Evolutionary conservation across 1,284 basidiomycete species (phyloP).

Genomic region (Ceratobasidium sp.): DNA sequence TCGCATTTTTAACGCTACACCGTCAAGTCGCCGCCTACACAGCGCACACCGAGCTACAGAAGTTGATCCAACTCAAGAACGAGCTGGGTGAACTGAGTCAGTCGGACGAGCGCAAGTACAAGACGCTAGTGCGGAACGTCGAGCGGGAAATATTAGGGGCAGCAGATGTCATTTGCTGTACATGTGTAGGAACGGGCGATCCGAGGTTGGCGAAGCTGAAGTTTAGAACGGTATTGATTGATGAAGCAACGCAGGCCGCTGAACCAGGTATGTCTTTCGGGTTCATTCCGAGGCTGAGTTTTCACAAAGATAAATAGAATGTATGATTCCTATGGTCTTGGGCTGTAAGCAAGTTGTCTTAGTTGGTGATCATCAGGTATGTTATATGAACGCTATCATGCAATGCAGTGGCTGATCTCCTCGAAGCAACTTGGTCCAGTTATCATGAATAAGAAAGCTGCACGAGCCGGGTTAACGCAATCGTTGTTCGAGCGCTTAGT

Average conservation of each 20-base stretch:
- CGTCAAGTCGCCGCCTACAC: slow-evolving; percentile 98
- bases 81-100: slow-evolving; percentile 97
- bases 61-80: slow-evolving; percentile 96
- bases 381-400: slow-evolving; percentile 48
- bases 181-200: slow-evolving; percentile 98
- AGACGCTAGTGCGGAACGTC: slow-evolving; percentile 92
- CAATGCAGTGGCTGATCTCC: slow-evolving; percentile 28
- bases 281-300: slow-evolving; percentile 42
- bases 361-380: slow-evolving; percentile 93
- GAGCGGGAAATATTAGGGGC: slow-evolving; percentile 97
- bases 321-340: slow-evolving; percentile 98
- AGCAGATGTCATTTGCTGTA: slow-evolving; percentile 98
- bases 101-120: slow-evolving; percentile 97
- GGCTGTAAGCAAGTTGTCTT: slow-evolving; percentile 99
- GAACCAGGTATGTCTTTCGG: slow-evolving; percentile 81
- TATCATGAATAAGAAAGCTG: slow-evolving; percentile 99
- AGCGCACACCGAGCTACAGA: slow-evolving; percentile 94
- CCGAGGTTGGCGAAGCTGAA: slow-evolving; percentile 96
- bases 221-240: slow-evolving; percentile 98
- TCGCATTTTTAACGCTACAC: slow-evolving; percentile 94
- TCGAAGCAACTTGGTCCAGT: slow-evolving; percentile 93
- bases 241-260: slow-evolving; percentile 98
- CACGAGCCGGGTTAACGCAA: slow-evolving; percentile 95
- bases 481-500: slow-evolving; percentile 98
- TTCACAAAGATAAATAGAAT: slow-evolving; percentile 70